Base-by-base conservation (phyloP, 805 yeast genomes). In the Brettanomyces anomalus region DNA sequence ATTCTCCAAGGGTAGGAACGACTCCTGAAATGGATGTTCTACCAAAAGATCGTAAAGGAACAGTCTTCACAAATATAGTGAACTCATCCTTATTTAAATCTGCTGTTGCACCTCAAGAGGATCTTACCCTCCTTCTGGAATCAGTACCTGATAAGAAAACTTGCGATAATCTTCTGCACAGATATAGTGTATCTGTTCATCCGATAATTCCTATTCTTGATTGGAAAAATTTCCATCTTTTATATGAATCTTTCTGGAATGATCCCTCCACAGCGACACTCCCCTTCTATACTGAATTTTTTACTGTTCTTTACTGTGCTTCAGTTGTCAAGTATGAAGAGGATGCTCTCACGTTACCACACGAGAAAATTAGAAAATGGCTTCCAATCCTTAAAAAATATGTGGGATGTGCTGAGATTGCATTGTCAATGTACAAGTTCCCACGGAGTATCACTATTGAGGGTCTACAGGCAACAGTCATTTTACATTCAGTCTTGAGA, bases 261-360 rank as follows among this genome's bases (percentile, higher is more conserved):
- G 48, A 57, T 38, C 43, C 36, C 13, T 43, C 54, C 16, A 47
- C 53, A 4, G 57, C 56, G 4, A 65, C 65, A 39, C 54, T 74
- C 43, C 68, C 71, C 37, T 76, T 77, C 52, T 69, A 70, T 47
- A 65, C 74, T 6, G 54, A 70, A 1, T 62, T 76, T 43, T 74
- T 74, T 49, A 77, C 82, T 0, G 68, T 77, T 2, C 54, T 76
- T 10, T 77, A 76, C 54, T 81, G 81, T 3, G 71, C 81, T 3
- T 68, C 79, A 1, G 75, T 76, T 28, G 73, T 81, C 10, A 77
- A 75, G 50, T 77, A 72, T 52, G 80, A 76, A 52, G 81, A 76
- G 49, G 69, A 67, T 48, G 75, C 75, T 47, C 70, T 75, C 46
- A 57, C 52, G 39, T 57, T 54, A 40, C 50, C 58, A 26, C 54